A percentile compares a stretch with the other conserved stretches of the same genome.
Conservation (phyloP, 1,284 basidiomycete genomes). For the Tylopilus sp. region DNA sequence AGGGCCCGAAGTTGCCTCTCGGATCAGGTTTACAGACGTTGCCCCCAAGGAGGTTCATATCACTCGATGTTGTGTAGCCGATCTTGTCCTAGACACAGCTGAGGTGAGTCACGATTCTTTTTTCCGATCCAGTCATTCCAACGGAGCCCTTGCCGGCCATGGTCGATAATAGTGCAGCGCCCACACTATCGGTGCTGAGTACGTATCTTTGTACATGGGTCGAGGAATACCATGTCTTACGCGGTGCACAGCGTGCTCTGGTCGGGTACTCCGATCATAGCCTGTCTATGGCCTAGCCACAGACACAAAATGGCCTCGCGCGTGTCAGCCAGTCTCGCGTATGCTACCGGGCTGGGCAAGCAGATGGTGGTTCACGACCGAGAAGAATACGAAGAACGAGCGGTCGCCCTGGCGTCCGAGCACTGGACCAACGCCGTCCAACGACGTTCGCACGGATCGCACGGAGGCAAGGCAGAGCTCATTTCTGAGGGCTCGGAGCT, state of each 20-base stretch:
- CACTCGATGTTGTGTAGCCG: conserved; percentile 50
- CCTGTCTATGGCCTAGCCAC: conserved; percentile 56
- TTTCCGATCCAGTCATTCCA: neutral
- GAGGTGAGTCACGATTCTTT: conserved; percentile 39
- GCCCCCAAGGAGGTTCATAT: conserved; percentile 54
- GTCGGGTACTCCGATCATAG: conserved; percentile 59
- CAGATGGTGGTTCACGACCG: conserved; percentile 50
- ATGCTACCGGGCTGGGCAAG: conserved; percentile 53
- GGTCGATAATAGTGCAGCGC: conserved; percentile 50
- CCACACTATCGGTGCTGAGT: conserved; percentile 61
- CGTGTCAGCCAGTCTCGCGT: conserved; percentile 55
- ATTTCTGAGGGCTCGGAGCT: conserved; percentile 36
- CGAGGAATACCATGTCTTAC: conserved; percentile 7
- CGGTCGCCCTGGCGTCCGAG: conserved; percentile 44
- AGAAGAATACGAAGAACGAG: conserved; percentile 53
- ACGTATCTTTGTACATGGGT: conserved; percentile 19
- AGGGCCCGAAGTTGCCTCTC: conserved; percentile 48
- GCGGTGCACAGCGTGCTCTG: conserved; percentile 45
- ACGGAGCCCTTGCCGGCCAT: neutral
- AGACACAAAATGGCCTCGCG: conserved; percentile 59
- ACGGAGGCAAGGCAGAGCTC: neutral
- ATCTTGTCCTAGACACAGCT: conserved; percentile 60
- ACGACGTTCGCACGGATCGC: neutral
- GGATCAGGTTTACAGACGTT: conserved; percentile 58
- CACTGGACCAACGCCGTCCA: conserved; percentile 25